phyloP scores from a whole-genome alignment of 805 yeast species.

The Ogataea glucozyma region DNA sequence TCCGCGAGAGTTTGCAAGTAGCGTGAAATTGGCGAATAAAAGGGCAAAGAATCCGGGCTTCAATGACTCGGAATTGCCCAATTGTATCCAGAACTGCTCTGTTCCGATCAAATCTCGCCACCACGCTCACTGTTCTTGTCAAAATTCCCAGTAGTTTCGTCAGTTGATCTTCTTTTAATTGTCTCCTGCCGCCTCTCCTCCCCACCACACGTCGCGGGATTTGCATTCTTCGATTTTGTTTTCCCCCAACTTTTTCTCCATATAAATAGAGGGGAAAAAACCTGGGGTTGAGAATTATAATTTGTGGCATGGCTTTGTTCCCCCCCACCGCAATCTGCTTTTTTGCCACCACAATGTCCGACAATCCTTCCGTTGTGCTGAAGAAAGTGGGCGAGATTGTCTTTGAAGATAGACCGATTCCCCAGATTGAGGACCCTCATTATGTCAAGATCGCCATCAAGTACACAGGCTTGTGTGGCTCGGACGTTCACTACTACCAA shows the following conservation, averaged over 20 bases:
- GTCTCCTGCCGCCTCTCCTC: not conserved
- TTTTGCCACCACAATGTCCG: slow-evolving; percentile 18
- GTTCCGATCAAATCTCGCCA: too few species aligned
- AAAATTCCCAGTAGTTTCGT: too few species aligned
- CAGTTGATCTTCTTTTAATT: too few species aligned
- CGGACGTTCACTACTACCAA: slow-evolving; percentile 79
- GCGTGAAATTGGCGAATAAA: too few species aligned
- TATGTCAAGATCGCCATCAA: slow-evolving; percentile 74
- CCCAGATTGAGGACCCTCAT: slow-evolving; percentile 59
- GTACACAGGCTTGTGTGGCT: slow-evolving; percentile 87
- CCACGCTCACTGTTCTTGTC: too few species aligned
- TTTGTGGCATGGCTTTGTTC: slow-evolving; percentile 4
- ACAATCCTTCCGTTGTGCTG: slow-evolving; percentile 59
- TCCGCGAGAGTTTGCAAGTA: too few species aligned
- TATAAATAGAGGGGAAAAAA: slow-evolving; percentile 6
- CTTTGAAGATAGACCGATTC: slow-evolving; percentile 68
- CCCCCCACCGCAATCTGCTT: not conserved
- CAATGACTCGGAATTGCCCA: too few species aligned
- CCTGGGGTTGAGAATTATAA: slow-evolving; percentile 7
- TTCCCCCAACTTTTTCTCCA: slow-evolving; percentile 2
- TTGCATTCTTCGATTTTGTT: not conserved
- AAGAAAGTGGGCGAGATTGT: slow-evolving; percentile 61
- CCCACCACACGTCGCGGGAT: not conserved
- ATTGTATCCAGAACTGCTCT: too few species aligned
- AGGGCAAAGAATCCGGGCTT: too few species aligned